A percentile compares a stretch with the other conserved stretches of the same genome.
Evolutionary conservation across 2,329 filamentous ascomycete genomes (phyloP).

Genomic region (Talaromyces sp.): DNA sequence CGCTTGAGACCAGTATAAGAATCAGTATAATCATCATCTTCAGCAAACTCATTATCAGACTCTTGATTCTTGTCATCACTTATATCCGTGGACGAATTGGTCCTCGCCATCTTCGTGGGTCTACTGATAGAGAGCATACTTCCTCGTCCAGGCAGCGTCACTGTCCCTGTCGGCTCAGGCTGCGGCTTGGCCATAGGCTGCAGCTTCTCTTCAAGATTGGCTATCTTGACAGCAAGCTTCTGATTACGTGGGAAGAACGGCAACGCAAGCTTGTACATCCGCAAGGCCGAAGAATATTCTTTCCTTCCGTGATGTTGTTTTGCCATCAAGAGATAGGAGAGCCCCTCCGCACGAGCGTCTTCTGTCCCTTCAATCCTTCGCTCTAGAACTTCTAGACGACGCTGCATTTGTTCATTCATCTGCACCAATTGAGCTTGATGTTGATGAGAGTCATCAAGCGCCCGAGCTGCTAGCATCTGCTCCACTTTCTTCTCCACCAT

Average conservation of each 20-base stretch:
- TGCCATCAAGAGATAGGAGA: conserved; percentile 84
- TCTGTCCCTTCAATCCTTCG: conserved; percentile 76
- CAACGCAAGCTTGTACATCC: conserved; percentile 80
- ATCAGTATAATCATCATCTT: conserved; percentile 31
- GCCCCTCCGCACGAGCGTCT: conserved; percentile 72
- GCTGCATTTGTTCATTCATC: conserved; percentile 74
- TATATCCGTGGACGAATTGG: conserved; percentile 30
- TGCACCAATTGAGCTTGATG: conserved; percentile 45
- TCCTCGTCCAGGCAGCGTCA: conserved; percentile 25
- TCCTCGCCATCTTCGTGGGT: conserved; percentile 24
- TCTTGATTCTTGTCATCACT: conserved; percentile 34
- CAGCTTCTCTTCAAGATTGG: conserved; percentile 51
- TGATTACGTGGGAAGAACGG: conserved; percentile 82
- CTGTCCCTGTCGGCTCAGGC: conserved; percentile 20
- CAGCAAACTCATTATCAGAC: conserved; percentile 24
- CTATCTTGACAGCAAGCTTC: conserved; percentile 63
- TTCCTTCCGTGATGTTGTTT: conserved; percentile 84
- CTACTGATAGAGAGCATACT: conserved; percentile 35
- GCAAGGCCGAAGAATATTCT: conserved; percentile 72
- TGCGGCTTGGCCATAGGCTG: conserved; percentile 25
- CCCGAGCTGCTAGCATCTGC: conserved; percentile 79
- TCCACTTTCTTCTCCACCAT: conserved; percentile 89
- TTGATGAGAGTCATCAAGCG: conserved; percentile 53
- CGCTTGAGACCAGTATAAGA: conserved; percentile 22
- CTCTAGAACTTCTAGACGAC: conserved; percentile 78